phyloP scores from a whole-genome alignment of 495 filamentous ascomycete species.

The Pseudoneurospora amorphoporcata region DNA sequence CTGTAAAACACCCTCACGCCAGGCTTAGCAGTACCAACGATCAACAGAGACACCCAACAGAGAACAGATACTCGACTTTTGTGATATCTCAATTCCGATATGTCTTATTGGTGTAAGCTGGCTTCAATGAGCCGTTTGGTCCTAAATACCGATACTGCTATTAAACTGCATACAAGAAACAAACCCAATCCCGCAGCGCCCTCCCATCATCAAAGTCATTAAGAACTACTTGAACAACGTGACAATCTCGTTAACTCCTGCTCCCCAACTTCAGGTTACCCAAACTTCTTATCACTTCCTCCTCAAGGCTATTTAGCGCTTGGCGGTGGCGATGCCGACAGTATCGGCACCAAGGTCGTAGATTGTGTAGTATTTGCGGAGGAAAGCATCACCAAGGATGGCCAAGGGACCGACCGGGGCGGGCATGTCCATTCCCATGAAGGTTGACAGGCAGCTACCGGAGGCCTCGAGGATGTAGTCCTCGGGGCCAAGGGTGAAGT shows the following conservation, averaged over 20 bases:
- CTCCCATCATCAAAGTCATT: neutral
- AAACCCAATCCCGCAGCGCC: neutral
- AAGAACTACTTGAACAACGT: neutral
- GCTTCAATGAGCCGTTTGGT: neutral
- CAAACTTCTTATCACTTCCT: neutral
- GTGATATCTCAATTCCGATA: neutral
- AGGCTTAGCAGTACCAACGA: neutral
- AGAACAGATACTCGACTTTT: neutral
- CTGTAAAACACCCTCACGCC: neutral
- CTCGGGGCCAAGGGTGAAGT: slow-evolving; percentile 79
- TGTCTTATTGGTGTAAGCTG: neutral
- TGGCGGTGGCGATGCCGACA: slow-evolving; percentile 81
- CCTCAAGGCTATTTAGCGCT: slow-evolving; percentile 24
- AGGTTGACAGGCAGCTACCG: slow-evolving; percentile 90
- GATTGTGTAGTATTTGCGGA: slow-evolving; percentile 93
- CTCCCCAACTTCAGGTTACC: neutral
- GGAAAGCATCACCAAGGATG: slow-evolving; percentile 95
- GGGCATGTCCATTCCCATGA: slow-evolving; percentile 98
- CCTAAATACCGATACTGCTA: neutral
- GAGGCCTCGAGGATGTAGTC: slow-evolving; percentile 97
- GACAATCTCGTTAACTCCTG: neutral
- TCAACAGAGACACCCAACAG: neutral
- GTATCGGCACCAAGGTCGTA: slow-evolving; percentile 81
- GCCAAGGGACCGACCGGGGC: slow-evolving; percentile 85
- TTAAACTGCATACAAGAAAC: neutral